Evolutionary conservation across 768 basidiomycete genomes (phyloP).

Genomic region (Coprinopsis sp.): DNA sequence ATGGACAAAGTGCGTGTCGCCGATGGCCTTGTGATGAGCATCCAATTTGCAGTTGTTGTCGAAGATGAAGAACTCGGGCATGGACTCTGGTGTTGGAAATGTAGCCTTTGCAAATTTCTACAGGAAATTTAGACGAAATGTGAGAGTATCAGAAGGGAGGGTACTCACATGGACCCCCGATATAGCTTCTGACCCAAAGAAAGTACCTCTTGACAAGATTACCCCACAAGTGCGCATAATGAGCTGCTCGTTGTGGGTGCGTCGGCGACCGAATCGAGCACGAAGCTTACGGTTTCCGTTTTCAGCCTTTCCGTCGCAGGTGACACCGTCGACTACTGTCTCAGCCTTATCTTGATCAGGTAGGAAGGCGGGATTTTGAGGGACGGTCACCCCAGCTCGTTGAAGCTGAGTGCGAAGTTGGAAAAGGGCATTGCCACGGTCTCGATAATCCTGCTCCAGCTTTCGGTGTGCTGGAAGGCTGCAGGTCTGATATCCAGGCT

Average conservation of each 20-base stretch:
- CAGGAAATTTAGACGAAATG: conserved; percentile 9
- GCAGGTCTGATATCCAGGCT: too few relatives aligned
- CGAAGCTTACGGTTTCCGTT: too few relatives aligned
- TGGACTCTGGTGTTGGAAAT: conserved; percentile 8
- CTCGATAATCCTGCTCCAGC: too few relatives aligned
- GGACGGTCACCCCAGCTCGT: too few relatives aligned
- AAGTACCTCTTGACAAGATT: conserved; percentile 20
- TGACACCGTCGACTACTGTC: too few relatives aligned
- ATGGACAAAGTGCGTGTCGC: conserved; percentile 13
- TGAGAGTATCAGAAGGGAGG: background rate
- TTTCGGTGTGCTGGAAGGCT: too few relatives aligned
- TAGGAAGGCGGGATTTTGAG: too few relatives aligned
- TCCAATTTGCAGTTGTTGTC: conserved; percentile 20
- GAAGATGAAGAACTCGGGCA: conserved; percentile 17
- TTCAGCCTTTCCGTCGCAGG: too few relatives aligned
- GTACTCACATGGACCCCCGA: conserved; percentile 16
- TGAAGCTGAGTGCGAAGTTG: too few relatives aligned
- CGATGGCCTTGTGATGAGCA: conserved; percentile 4
- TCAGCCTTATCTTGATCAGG: too few relatives aligned
- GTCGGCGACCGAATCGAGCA: conserved; percentile 21
- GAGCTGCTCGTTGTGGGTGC: conserved; percentile 27
- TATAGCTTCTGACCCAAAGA: conserved; percentile 22
- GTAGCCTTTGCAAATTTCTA: conserved; percentile 6
- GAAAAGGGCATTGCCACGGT: too few relatives aligned
- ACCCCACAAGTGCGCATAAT: conserved; percentile 21